These are phyloP conservation scores for Globisporangium carolinianum DNA, from an alignment of 352 stramenopile species.

Conservation along the genomic window DNA sequence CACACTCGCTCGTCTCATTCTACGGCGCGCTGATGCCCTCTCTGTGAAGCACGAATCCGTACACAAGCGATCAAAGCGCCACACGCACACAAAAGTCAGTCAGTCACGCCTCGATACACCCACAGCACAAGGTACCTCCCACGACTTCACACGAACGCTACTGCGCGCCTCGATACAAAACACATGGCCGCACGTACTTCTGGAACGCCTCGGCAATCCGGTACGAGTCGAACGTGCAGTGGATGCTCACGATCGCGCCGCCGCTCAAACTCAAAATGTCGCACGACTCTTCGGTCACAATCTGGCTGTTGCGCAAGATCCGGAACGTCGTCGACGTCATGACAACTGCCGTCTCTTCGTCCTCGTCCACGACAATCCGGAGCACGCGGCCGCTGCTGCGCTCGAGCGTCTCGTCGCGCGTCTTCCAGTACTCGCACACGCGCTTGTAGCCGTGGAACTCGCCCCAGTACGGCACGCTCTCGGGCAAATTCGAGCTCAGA, in stretches of 20 bases:
- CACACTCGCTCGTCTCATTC: slow-evolving; percentile 1
- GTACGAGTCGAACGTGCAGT: slow-evolving; percentile 86
- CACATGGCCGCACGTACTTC: slow-evolving; percentile 47
- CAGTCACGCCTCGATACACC: not conserved
- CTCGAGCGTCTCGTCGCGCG: slow-evolving; percentile 81
- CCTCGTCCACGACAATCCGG: slow-evolving; percentile 77
- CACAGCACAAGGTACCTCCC: no score
- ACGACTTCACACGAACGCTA: no score
- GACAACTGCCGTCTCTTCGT: slow-evolving; percentile 82
- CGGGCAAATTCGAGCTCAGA: slow-evolving; percentile 79
- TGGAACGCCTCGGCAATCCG: slow-evolving; percentile 76
- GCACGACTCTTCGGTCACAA: slow-evolving; percentile 81
- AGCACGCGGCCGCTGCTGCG: slow-evolving; percentile 75
- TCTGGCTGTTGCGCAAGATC: slow-evolving; percentile 82
- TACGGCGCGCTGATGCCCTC: slow-evolving; percentile 77
- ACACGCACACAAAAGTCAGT: slow-evolving; percentile 4
- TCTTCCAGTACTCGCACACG: slow-evolving; percentile 85
- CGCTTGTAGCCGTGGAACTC: slow-evolving; percentile 87
- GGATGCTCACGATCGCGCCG: slow-evolving; percentile 73
- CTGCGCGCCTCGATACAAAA: no score
- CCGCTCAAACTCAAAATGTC: slow-evolving; percentile 76
- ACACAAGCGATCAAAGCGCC: not conserved
- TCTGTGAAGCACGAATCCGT: slow-evolving; percentile 15
- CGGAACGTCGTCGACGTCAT: slow-evolving; percentile 86
- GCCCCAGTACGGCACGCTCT: slow-evolving; percentile 83